A percentile compares a stretch with the other conserved stretches of the same genome.
Evolutionary conservation across 2,329 filamentous ascomycete species (phyloP).

Genomic region (Bipolaris zeicola): DNA sequence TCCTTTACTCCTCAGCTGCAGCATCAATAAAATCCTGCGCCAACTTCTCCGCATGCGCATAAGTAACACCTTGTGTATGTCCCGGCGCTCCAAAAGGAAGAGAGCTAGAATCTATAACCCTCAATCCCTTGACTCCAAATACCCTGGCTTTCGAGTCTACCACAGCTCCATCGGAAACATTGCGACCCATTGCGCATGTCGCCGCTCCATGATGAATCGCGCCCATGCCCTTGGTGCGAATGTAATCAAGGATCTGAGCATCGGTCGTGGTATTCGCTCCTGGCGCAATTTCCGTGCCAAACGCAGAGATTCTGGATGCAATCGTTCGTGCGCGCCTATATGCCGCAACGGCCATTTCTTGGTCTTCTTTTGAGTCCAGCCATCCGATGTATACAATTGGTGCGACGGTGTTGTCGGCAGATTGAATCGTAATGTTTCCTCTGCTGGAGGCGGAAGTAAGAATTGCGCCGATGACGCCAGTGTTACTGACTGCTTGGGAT

Average conservation of each 20-base stretch:
- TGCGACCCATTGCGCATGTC: constrained; percentile 7
- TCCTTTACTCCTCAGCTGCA: background rate
- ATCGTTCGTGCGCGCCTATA: constrained; percentile 10
- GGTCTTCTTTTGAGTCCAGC: constrained; percentile 10
- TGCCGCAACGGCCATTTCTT: constrained; percentile 12
- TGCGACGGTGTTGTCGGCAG: constrained; percentile 3
- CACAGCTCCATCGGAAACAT: constrained; percentile 1
- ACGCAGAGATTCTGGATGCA: constrained; percentile 7
- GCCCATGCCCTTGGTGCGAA: constrained; percentile 7
- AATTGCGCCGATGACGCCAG: constrained; percentile 8
- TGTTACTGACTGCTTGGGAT: constrained; percentile 2
- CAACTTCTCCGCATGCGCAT: constrained; percentile 12
- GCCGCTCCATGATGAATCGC: constrained; percentile 10
- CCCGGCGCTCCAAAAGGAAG: constrained; percentile 8
- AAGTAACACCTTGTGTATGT: constrained; percentile 10
- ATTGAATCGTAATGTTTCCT: constrained; percentile 12
- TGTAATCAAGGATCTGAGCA: constrained; percentile 10
- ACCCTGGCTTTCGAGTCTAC: constrained; percentile 12
- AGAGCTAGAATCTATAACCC: constrained; percentile 10
- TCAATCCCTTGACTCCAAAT: constrained; percentile 11
- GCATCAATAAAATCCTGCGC: constrained; percentile 11
- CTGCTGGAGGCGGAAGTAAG: constrained; percentile 9
- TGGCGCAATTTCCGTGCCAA: constrained; percentile 10
- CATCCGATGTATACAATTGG: constrained; percentile 7
- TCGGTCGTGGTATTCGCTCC: constrained; percentile 10